Evolutionary conservation across 768 basidiomycete genomes (phyloP).

Genomic region (Tubosaeta sp.): DNA sequence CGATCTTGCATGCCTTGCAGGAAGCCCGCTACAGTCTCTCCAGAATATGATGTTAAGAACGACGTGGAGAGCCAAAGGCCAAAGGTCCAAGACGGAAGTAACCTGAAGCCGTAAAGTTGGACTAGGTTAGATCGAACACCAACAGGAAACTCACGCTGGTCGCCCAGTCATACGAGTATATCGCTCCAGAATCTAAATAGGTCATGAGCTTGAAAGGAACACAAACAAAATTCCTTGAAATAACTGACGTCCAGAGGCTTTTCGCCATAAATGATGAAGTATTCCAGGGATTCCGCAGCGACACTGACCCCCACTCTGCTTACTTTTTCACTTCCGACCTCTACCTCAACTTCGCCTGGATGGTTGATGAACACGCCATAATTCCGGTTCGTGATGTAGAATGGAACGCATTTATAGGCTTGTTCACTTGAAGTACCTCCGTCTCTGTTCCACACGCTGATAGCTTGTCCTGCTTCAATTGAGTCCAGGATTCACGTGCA

Average conservation of each 20-base stretch:
- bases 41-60: constrained; percentile 68
- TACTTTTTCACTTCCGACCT: constrained; percentile 65
- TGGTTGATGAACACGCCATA: constrained; percentile 79
- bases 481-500: constrained; percentile 15
- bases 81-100: constrained; percentile 71
- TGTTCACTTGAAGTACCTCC: constrained; percentile 70
- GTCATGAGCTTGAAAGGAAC: neutral
- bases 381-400: constrained; percentile 64
- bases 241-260: constrained; percentile 50
- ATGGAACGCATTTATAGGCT: constrained; percentile 64
- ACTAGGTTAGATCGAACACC: neutral
- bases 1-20: constrained; percentile 67
- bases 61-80: constrained; percentile 77
- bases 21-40: constrained; percentile 64
- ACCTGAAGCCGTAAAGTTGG: constrained; percentile 31
- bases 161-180: constrained; percentile 20
- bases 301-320: constrained; percentile 61
- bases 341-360: constrained; percentile 71
- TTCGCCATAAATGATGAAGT: constrained; percentile 67
- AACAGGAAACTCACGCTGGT: constrained; percentile 10
- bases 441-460: constrained; percentile 71
- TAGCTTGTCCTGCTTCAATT: constrained; percentile 41
- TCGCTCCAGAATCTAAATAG: constrained; percentile 14
- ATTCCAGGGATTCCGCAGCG: constrained; percentile 60
- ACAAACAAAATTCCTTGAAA: neutral